These are phyloP conservation scores for Monosporozyma unispora DNA, from an alignment of 805 yeast genomes.

Conservation along the genomic window DNA sequence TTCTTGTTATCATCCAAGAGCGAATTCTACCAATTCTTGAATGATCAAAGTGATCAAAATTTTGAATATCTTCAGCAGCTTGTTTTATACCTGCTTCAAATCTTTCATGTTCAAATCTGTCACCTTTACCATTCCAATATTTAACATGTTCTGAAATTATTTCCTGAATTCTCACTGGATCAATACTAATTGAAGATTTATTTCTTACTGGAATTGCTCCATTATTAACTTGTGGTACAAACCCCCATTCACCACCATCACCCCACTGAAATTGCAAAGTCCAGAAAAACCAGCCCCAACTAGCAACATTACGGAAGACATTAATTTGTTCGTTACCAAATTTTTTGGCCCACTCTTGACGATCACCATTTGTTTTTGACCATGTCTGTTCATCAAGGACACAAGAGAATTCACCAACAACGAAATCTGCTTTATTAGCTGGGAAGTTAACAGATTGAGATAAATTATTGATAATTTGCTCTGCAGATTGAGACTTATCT, in stretches of 20 bases:
- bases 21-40: conserved; percentile 65
- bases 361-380: conserved; percentile 35
- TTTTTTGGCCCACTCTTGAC: conserved; percentile 43
- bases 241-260: conserved; percentile 96
- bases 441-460: conserved; percentile 40
- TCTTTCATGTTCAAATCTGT: conserved; percentile 69
- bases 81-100: conserved; percentile 67
- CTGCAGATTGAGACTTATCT: conserved; percentile 60
- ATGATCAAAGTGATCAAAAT: conserved; percentile 59
- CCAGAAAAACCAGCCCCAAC: conserved; percentile 82
- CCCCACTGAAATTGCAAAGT: conserved; percentile 80
- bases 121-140: conserved; percentile 62
- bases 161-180: conserved; percentile 28
- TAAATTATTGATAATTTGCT: conserved; percentile 52
- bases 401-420: conserved; percentile 88
- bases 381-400: conserved; percentile 73
- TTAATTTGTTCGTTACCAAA: conserved; percentile 53
- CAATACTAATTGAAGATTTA: conserved; percentile 20
- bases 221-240: conserved; percentile 59
- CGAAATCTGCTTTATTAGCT: conserved; percentile 48
- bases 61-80: conserved; percentile 67
- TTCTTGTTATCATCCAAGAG: conserved; percentile 60
- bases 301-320: conserved; percentile 44
- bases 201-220: conserved; percentile 42
- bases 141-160: conserved; percentile 38